These are phyloP conservation scores for Mucor sp. DNA, from an alignment of 371 early-diverging fungal genomes.

Conservation along the genomic window DNA sequence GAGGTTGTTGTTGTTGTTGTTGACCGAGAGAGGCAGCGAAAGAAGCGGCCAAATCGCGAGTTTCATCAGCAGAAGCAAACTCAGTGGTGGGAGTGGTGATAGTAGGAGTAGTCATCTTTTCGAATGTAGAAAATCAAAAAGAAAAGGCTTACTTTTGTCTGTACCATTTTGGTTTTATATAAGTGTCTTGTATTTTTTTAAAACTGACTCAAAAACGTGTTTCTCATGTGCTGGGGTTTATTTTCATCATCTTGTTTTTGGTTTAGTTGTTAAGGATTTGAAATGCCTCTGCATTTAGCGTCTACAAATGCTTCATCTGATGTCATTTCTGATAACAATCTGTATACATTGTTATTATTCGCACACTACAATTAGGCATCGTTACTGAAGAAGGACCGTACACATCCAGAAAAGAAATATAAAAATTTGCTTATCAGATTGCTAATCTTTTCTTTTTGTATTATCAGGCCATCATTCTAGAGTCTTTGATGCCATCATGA, in stretches of 20 bases:
- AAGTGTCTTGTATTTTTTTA: not conserved
- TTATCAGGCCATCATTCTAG: not conserved
- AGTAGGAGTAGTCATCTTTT: constrained; percentile 10
- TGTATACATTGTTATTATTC: not conserved
- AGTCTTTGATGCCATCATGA: not conserved
- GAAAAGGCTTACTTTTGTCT: not conserved
- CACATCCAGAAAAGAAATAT: not conserved
- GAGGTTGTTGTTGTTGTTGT: not conserved
- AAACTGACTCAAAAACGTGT: constrained; percentile 7
- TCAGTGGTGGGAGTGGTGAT: constrained; percentile 7
- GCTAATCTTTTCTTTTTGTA: not conserved
- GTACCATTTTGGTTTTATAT: not conserved
- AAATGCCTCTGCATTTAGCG: constrained; percentile 5
- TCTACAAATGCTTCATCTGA: not conserved
- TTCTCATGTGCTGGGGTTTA: constrained; percentile 19
- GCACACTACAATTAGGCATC: not conserved
- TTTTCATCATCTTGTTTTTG: constrained; percentile 6
- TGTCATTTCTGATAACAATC: constrained; percentile 1
- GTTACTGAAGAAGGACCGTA: not conserved
- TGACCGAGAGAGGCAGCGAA: constrained; percentile 26
- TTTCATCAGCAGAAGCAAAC: constrained; percentile 15
- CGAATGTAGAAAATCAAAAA: not conserved
- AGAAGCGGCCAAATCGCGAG: constrained; percentile 28
- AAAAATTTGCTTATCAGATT: not conserved
- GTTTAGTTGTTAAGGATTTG: constrained; percentile 5